Evolutionary conservation across 2,329 filamentous ascomycete species (phyloP).

Genomic region (Paradendryphiella salina): DNA sequence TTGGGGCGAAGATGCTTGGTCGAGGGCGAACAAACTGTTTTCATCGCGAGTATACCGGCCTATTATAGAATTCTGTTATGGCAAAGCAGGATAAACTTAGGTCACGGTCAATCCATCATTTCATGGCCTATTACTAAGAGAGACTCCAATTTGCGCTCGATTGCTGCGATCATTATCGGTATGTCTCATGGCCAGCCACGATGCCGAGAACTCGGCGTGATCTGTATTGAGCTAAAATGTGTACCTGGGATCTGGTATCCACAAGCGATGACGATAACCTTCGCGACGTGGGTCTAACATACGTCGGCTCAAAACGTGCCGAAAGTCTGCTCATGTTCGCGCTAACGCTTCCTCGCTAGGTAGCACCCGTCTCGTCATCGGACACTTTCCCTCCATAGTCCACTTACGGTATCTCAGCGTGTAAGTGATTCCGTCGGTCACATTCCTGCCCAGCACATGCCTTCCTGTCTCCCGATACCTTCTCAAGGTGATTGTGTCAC

Average conservation of each 20-base stretch:
- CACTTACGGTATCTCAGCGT: conserved; percentile 7
- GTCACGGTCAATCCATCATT: background rate
- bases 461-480: background rate
- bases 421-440: background rate
- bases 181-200: background rate
- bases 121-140: background rate
- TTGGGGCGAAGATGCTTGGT: background rate
- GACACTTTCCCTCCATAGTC: background rate
- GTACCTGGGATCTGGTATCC: background rate
- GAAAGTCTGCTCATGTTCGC: background rate
- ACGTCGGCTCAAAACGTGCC: conserved; percentile 10
- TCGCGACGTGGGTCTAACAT: background rate
- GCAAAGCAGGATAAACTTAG: background rate
- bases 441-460: background rate
- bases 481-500: background rate
- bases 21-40: background rate
- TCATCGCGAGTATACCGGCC: background rate
- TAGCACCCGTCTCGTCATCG: background rate
- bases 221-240: background rate
- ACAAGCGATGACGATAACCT: background rate
- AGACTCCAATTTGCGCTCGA: background rate
- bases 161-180: background rate
- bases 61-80: background rate
- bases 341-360: background rate
- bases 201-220: conserved; percentile 7